Percentiles rank a stretch among this genome's conserved stretches.
Conservation (phyloP, 805 yeast species). For the Candida chauliodis region DNA sequence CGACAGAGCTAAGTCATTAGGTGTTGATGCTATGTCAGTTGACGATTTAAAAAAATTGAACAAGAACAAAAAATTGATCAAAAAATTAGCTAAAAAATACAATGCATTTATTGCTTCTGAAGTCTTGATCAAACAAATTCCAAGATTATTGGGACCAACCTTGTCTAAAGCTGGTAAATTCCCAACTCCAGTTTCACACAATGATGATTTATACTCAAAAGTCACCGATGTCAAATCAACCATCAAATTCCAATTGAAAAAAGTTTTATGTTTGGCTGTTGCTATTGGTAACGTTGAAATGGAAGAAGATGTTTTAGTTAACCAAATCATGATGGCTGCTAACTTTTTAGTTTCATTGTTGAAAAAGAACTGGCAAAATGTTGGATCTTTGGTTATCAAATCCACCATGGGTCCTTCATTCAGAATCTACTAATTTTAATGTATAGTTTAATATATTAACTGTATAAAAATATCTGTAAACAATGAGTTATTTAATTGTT, state of each 20-base stretch:
- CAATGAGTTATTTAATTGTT: too few relatives aligned
- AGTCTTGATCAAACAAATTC: constrained; percentile 98
- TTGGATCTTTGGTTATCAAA: constrained; percentile 98
- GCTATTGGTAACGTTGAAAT: constrained; percentile 99
- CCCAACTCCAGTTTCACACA: constrained; percentile 99
- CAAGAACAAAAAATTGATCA: constrained; percentile 99
- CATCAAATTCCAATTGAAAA: constrained; percentile 99
- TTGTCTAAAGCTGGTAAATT: constrained; percentile 99
- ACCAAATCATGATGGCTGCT: constrained; percentile 97
- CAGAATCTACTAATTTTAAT: constrained; percentile 84
- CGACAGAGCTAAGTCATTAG: constrained; percentile 99
- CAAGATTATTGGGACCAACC: constrained; percentile 99
- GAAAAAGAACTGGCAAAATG: constrained; percentile 99
- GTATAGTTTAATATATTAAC: too few relatives aligned
- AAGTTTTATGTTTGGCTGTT: constrained; percentile 99
- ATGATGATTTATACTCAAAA: constrained; percentile 95
- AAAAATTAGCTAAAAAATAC: constrained; percentile 99
- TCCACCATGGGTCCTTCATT: constrained; percentile 99
- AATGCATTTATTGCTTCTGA: constrained; percentile 99
- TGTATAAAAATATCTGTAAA: too few relatives aligned
- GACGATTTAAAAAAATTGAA: constrained; percentile 99
- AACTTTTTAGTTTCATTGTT: constrained; percentile 98
- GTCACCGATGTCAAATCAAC: constrained; percentile 97
- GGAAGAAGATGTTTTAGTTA: constrained; percentile 93
- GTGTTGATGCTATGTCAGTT: constrained; percentile 99